phyloP scores from a whole-genome alignment of 2,329 filamentous ascomycete species.

The Claviceps lovelessii region DNA sequence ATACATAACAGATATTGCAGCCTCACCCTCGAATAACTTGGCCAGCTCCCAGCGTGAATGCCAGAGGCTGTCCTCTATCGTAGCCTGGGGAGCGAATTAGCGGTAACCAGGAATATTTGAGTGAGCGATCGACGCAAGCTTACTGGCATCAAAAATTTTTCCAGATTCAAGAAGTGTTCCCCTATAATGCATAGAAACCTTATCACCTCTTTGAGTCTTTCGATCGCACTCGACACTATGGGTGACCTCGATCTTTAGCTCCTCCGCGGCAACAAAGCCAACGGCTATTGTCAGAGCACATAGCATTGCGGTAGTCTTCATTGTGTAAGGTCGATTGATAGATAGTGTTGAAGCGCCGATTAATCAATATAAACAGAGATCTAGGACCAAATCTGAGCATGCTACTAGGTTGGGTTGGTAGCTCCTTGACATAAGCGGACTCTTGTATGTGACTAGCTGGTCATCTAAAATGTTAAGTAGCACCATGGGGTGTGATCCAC shows the following conservation, averaged over 20 bases:
- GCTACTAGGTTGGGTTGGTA: no score
- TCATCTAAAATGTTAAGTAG: no score
- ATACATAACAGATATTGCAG: background rate
- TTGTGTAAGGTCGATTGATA: conserved; percentile 16
- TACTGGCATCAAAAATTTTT: conserved; percentile 67
- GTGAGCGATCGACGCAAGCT: conserved; percentile 7
- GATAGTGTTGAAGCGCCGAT: no score
- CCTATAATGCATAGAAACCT: conserved; percentile 73
- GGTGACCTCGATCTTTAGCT: conserved; percentile 67
- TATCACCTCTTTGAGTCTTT: conserved; percentile 63
- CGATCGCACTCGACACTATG: conserved; percentile 63
- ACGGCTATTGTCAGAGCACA: conserved; percentile 38
- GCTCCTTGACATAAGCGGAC: no score
- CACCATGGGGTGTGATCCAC: no score
- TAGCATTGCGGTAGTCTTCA: conserved; percentile 35
- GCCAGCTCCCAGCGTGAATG: conserved; percentile 64
- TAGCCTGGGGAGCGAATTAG: conserved; percentile 34
- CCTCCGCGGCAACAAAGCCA: conserved; percentile 37
- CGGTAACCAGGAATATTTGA: background rate
- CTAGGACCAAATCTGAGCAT: no score
- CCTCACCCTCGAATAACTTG: conserved; percentile 77
- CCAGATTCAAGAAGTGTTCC: conserved; percentile 65
- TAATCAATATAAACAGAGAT: no score
- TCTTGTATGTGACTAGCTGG: no score
- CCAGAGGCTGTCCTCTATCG: conserved; percentile 60